Evolutionary conservation across 108 stramenopile genomes (phyloP).

Genomic region (Pseudonitzschia multistriata): DNA sequence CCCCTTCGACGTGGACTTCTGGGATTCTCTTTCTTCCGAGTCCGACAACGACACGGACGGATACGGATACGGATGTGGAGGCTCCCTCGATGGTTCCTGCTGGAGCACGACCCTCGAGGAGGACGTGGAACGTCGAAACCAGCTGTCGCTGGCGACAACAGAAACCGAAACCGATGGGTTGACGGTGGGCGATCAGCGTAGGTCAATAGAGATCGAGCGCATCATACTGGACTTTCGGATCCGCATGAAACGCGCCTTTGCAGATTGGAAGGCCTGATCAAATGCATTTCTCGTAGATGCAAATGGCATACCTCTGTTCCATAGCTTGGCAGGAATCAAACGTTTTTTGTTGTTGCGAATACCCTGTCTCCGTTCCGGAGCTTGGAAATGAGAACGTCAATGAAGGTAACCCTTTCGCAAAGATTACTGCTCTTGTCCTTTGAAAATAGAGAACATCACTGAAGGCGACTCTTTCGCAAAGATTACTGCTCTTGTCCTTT

Average conservation of each 20-base stretch:
- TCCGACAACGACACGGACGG: no score
- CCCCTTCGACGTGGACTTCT: slow-evolving; percentile 1
- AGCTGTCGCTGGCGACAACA: neutral
- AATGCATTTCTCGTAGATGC: no score
- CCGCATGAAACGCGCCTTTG: slow-evolving; percentile 1
- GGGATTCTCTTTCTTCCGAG: neutral
- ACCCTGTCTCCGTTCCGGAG: no score
- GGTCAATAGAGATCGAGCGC: slow-evolving; percentile 1
- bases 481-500: no score
- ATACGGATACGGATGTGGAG: neutral
- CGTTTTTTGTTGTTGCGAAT: no score
- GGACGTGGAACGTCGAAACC: neutral
- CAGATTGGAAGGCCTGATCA: neutral
- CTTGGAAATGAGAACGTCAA: no score
- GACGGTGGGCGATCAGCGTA: neutral
- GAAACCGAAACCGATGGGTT: neutral
- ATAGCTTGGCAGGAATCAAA: no score
- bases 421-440: no score
- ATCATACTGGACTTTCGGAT: slow-evolving; percentile 3
- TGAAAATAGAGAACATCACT: no score
- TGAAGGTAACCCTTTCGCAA: no score
- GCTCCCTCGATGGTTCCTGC: neutral
- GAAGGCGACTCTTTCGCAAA: no score
- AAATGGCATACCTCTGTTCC: no score
- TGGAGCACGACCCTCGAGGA: slow-evolving; percentile 9